Evolutionary conservation across 495 filamentous ascomycete genomes (phyloP).

Genomic region (Hypoxylon subgilvum): DNA sequence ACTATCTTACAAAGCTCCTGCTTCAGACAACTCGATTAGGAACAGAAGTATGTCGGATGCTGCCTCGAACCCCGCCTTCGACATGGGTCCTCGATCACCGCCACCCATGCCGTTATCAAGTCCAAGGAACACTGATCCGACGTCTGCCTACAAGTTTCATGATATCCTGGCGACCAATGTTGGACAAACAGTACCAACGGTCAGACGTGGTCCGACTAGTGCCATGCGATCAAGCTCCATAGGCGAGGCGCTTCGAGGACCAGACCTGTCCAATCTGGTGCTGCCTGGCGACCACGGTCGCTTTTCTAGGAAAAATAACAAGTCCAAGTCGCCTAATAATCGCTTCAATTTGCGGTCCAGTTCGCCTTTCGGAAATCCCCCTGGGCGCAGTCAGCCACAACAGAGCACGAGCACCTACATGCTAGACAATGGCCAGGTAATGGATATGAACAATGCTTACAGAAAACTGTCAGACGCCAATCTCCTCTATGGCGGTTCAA

Average conservation of each 20-base stretch:
- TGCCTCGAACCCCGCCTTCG: constrained; percentile 45
- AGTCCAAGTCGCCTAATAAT: constrained; percentile 66
- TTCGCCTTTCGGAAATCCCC: constrained; percentile 59
- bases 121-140: constrained; percentile 47
- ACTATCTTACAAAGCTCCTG: constrained; percentile 36
- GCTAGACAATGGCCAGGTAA: constrained; percentile 57
- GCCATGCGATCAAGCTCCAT: constrained; percentile 54
- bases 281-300: constrained; percentile 53
- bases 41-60: constrained; percentile 61
- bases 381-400: constrained; percentile 48
- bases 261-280: constrained; percentile 50
- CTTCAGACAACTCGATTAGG: constrained; percentile 38
- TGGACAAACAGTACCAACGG: constrained; percentile 47
- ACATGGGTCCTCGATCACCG: constrained; percentile 45
- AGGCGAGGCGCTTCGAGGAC: constrained; percentile 55
- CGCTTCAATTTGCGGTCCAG: constrained; percentile 62
- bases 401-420: constrained; percentile 49
- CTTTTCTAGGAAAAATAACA: constrained; percentile 59
- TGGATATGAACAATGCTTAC: constrained; percentile 66
- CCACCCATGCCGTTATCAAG: constrained; percentile 17
- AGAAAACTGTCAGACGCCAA: constrained; percentile 70
- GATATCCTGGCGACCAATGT: constrained; percentile 56
- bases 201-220: constrained; percentile 51
- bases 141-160: constrained; percentile 59
- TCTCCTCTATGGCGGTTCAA: constrained; percentile 61